Evolutionary conservation across 352 stramenopile species (phyloP), one percentile per base, ranked within the genome.

Genomic region (Plasmopara muralis): DNA sequence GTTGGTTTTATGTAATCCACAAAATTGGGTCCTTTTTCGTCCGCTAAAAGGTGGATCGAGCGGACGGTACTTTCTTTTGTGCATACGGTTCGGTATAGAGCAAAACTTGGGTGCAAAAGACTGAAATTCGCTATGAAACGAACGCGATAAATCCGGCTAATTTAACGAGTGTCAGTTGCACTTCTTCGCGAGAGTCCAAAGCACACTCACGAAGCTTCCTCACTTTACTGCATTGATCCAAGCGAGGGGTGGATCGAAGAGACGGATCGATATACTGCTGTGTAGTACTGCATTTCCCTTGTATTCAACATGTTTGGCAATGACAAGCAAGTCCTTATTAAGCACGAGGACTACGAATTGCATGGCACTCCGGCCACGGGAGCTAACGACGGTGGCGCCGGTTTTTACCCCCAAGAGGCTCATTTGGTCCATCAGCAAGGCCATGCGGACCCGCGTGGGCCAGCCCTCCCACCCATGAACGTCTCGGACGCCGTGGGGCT

Each of bases 401-500:
- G 70, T 46, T 74, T 77, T 49, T 67, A 70, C 46, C 54, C 69
- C 37, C 68, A 74, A 35, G 74, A 87, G 42, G 74, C 70, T 13
- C 77, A 74, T 6, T 74, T 74, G 14, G 47, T 66, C 33, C 46
- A 47, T 8, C 77, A 87, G 50, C 62, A 81, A 41, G 77, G 74
- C 18, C 85, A 87, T 50, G 72, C 81, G 35, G 74, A 85, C 55
- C 80, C 80, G 37, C 77, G 75, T 15, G 77, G 74, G 25, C 80
- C 80, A 20, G 70, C 61, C 5, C 67, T 85, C 39, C 80, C 77
- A 33, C 74, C 77, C 0, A 73, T 87, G 53, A 85, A 87, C 64
- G 68, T 91, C 63, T 86, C 77, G 43, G 76, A 87, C 53, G 75
- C 74, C 46, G 74, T 85, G 13, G 79, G 70, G 8, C 35, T 79